Evolutionary conservation across 1,284 basidiomycete genomes (phyloP).

Genomic region (Pterulicium gracile): DNA sequence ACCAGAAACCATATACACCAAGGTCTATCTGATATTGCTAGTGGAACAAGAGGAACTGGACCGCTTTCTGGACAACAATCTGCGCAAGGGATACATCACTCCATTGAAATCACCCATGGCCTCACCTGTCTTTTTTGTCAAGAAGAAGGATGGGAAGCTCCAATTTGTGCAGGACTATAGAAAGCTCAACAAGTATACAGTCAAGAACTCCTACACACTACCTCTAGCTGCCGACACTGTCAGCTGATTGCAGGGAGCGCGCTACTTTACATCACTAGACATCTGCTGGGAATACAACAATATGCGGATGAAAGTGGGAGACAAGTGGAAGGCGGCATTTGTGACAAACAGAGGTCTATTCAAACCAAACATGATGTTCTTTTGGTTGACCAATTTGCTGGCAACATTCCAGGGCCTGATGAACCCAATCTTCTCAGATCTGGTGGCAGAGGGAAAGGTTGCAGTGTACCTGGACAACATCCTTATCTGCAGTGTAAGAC

Average conservation of each 20-base stretch:
- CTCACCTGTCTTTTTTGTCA: not conserved
- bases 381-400: constrained; percentile 21
- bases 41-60: not conserved
- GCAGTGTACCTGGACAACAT: constrained; percentile 13
- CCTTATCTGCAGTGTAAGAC: constrained; percentile 11
- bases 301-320: too few species aligned
- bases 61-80: not conserved
- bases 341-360: too few species aligned
- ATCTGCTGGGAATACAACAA: too few species aligned
- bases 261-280: too few species aligned
- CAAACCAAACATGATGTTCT: too few species aligned
- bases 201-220: too few species aligned
- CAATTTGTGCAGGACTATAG: not conserved
- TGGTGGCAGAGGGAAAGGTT: too few species aligned
- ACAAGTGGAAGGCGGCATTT: too few species aligned
- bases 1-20: too few species aligned
- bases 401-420: constrained; percentile 15
- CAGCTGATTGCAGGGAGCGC: too few species aligned
- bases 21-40: not conserved
- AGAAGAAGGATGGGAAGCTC: not conserved
- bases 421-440: constrained; percentile 11
- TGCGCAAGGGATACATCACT: not conserved
- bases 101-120: not conserved
- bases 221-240: too few species aligned
- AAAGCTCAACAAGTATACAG: too few species aligned